A percentile compares a stretch with the other conserved stretches of the same genome.
Conservation (phyloP, 225 moss, liverwort and hornwort genomes). For the Sphagnum contortum region DNA sequence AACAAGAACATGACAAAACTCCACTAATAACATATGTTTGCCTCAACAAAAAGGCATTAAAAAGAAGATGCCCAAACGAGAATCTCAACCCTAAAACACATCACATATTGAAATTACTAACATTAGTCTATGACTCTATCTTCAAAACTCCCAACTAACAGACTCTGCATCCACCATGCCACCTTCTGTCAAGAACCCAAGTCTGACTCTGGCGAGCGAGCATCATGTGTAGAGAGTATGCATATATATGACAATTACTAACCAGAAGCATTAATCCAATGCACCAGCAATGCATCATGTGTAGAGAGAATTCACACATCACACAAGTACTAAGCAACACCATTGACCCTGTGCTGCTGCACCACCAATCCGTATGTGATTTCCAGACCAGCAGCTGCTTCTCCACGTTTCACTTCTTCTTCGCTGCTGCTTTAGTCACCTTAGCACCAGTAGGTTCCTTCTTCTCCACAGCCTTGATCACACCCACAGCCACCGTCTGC, state of each 20-base stretch:
- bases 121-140: too few species aligned
- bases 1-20: too few species aligned
- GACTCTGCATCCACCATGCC: constrained; percentile 1
- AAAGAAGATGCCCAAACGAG: too few species aligned
- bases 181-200: constrained; percentile 24
- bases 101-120: too few species aligned
- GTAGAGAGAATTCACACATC: background rate
- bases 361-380: too few species aligned
- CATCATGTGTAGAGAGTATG: constrained; percentile 9
- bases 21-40: too few species aligned
- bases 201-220: constrained; percentile 16
- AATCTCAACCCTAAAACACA: too few species aligned
- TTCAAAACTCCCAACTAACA: too few species aligned
- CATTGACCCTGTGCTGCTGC: too few species aligned
- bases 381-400: background rate
- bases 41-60: too few species aligned
- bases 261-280: background rate
- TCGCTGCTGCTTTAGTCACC: constrained; percentile 29
- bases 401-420: constrained; percentile 40
- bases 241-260: background rate
- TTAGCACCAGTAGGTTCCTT: constrained; percentile 40
- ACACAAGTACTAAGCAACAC: too few species aligned
- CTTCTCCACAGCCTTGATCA: constrained; percentile 57
- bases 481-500: constrained; percentile 48
- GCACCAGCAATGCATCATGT: background rate